These are phyloP conservation scores for Arachnomyces sp. DNA, from an alignment of 2,329 filamentous ascomycete species.

Conservation along the genomic window DNA sequence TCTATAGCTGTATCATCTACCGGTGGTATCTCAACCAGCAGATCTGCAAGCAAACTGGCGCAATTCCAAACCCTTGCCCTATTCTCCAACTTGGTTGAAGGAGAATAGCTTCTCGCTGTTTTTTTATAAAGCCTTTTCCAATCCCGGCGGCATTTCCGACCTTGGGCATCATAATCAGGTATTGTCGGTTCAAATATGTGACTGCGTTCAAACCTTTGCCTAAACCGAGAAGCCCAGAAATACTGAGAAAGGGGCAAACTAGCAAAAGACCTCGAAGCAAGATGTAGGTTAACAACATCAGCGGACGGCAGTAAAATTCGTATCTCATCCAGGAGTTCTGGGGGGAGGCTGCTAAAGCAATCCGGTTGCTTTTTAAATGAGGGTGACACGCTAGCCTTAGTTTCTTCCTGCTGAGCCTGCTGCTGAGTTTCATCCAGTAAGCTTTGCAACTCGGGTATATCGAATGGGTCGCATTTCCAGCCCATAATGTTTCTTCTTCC, in stretches of 20 bases:
- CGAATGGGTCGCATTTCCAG: constrained; percentile 7
- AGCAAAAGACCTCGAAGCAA: constrained; percentile 16
- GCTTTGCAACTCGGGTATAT: constrained; percentile 8
- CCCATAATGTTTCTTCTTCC: constrained; percentile 5
- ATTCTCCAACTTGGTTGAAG: constrained; percentile 9
- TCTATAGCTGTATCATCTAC: constrained; percentile 1
- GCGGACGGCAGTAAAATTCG: constrained; percentile 9
- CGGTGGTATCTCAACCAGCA: constrained; percentile 8
- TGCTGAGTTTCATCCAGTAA: constrained; percentile 6
- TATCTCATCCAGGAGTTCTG: constrained; percentile 15
- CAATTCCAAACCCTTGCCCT: constrained; percentile 14
- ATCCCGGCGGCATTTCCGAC: constrained; percentile 12
- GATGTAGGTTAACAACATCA: constrained; percentile 11
- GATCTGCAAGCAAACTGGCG: constrained; percentile 8
- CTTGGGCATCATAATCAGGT: constrained; percentile 1
- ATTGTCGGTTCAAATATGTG: constrained; percentile 13
- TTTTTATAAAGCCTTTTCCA: constrained; percentile 15
- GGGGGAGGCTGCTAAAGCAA: constrained; percentile 12
- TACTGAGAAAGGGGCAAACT: constrained; percentile 12
- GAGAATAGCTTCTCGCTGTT: constrained; percentile 3
- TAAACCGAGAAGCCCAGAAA: constrained; percentile 18
- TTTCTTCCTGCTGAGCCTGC: neutral
- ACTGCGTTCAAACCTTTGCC: constrained; percentile 11
- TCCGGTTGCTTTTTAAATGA: constrained; percentile 6
- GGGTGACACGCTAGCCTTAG: neutral